Percentiles rank a stretch among this genome's conserved stretches.
These are phyloP conservation scores for Rhizopogon roseolus DNA, from an alignment of 768 basidiomycete species.

Conservation along the genomic window DNA sequence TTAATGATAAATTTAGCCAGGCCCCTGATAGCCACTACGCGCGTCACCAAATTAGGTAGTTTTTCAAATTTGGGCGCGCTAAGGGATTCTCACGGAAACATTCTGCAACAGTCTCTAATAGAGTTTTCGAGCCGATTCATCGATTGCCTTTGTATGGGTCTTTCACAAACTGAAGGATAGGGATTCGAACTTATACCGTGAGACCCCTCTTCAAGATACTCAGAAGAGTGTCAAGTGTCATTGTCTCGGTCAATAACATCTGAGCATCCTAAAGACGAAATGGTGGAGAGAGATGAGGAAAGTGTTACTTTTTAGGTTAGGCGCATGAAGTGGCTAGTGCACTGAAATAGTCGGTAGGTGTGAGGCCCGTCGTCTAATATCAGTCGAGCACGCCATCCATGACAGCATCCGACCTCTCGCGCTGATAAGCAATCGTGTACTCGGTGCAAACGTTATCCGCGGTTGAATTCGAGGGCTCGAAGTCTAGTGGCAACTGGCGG, in stretches of 20 bases:
- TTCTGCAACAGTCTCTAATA: too few relatives aligned
- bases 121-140: background rate
- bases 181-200: background rate
- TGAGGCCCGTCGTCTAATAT: background rate
- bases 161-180: background rate
- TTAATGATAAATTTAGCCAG: constrained; percentile 6
- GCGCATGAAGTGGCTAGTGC: background rate
- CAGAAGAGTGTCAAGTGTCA: background rate
- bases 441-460: background rate
- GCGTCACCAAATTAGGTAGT: too few relatives aligned
- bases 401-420: background rate
- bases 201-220: background rate
- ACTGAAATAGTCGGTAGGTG: background rate
- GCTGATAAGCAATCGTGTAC: background rate
- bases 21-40: too few relatives aligned
- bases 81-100: constrained; percentile 2
- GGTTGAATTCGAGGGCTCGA: background rate
- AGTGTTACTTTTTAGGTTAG: background rate
- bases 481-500: background rate
- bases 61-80: too few relatives aligned
- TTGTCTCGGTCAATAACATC: background rate
- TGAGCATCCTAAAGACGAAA: background rate
- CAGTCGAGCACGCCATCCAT: background rate
- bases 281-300: background rate
- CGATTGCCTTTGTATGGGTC: background rate